These are phyloP conservation scores for Hydnomerulius pinastri DNA, from an alignment of 768 basidiomycete genomes.

Conservation along the genomic window DNA sequence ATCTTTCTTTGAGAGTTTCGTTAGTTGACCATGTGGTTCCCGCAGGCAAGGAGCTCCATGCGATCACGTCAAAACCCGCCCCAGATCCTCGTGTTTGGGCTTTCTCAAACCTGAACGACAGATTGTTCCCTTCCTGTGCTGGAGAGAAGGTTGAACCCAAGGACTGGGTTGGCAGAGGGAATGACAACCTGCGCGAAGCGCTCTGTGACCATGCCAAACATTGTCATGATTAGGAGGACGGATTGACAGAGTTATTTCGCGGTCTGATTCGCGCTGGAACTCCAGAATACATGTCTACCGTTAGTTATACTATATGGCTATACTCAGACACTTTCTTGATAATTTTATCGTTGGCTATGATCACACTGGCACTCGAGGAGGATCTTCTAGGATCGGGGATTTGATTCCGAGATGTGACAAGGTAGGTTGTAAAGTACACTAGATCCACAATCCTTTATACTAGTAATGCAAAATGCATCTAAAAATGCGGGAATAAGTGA, in stretches of 20 bases:
- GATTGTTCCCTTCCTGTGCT: conserved; percentile 41
- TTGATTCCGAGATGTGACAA: not conserved
- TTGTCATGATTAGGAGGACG: no score
- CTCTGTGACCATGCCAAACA: not conserved
- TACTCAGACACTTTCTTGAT: no score
- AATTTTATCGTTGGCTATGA: no score
- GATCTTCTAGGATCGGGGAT: not conserved
- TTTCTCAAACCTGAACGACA: conserved; percentile 57
- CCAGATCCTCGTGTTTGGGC: conserved; percentile 61
- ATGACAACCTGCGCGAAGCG: conserved; percentile 41
- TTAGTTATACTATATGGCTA: no score
- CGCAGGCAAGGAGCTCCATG: conserved; percentile 58
- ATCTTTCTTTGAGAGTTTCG: not conserved
- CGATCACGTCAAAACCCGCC: conserved; percentile 57
- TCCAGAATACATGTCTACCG: no score
- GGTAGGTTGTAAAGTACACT: not conserved
- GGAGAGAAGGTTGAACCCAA: conserved; percentile 44
- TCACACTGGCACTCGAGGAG: not conserved
- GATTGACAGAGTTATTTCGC: no score
- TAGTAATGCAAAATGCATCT: not conserved
- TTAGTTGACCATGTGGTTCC: conserved; percentile 1
- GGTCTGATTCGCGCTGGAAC: no score
- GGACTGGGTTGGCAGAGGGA: conserved; percentile 58
- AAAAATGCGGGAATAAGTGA: not conserved
- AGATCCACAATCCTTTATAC: not conserved